Base-by-base conservation (phyloP, 352 stramenopile genomes). In the Aphanomyces invadans region DNA sequence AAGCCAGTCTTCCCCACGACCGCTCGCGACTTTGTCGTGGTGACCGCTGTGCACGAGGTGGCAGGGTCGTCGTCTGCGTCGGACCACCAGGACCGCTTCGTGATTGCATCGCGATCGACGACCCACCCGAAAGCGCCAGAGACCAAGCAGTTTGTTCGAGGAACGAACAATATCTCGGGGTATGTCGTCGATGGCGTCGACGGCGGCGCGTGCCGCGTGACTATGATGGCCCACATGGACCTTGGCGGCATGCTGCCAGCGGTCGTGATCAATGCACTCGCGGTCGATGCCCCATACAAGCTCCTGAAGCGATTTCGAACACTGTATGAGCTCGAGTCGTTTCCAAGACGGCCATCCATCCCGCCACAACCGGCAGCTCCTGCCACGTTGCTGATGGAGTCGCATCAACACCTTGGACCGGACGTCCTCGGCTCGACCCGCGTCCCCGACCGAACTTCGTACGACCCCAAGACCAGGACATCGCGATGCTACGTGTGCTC, bases 1-100 rank as follows among this genome's bases (percentile, higher is more conserved):
- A 66, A 66, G 29, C 59, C 59, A 12, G 59, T 66, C 3, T 66
- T 66, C 46, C 59, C 59, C 7, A 66, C 59, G 9, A 55, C 42
- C 3, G 59, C 59, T 2, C 59, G 59, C 46, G 59, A 66, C 29
- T 66, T 57, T 23, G 29, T 66, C 21, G 59, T 66, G 12, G 42
- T 66, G 7, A 66, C 59, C 21, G n/a, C n/a, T n/a, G n/a, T n/a
- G n/a, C n/a, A n/a, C n/a, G n/a, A n/a, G n/a, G n/a, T n/a, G n/a
- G n/a, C n/a, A n/a, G n/a, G n/a, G n/a, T n/a, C n/a, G n/a, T n/a
- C n/a, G n/a, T n/a, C n/a, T n/a, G 21, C 33, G 11, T 9, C 53
- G 31, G 19, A 32, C n/a, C 33, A 25, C 32, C 12, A 12, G 15
- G 39, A 66, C 29, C 19, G 19, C 19, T 55, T 66, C 46, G 59